Base-by-base conservation (phyloP, 2,329 filamentous ascomycete species). In the Trichoderma koningiopsis region DNA sequence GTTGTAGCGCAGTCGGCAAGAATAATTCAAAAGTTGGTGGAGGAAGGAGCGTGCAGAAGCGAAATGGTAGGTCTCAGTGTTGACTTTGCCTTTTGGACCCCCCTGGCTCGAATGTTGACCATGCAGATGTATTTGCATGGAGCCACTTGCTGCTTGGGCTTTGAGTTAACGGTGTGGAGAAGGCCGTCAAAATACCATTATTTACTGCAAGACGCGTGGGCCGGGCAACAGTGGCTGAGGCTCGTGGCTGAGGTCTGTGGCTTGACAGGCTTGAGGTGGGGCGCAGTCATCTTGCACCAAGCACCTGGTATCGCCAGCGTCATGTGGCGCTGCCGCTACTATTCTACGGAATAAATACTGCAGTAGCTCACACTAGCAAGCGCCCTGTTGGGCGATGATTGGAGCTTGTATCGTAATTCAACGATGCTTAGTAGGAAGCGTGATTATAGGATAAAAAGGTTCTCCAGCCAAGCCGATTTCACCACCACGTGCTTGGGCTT, bases 131-230 rank as follows among this genome's bases (percentile, higher is more conserved):
- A 58, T 58, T 59, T 58, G 61, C 27, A 55, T 55, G 61, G 68
- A 69, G 62, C 29, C 40, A 40, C 37, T 56, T 37, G 31, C 60
- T 43, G 22, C 27, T 61, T 53, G 55, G 65, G 33, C 35, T 68
- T 43, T 68, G 65, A 53, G 61, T 65, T 66, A 60, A 66, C 68
- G 61, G 68, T 69, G 68, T 69, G 68, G 68, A 64, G 68, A 59
- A 37, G 29, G 40, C 40, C 8, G 27, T 61, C n/a, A 29, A 35
- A 69, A 27, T 27, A 27, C 31, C n/a, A 53, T 56, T 69, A 47
- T 60, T 68, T 69, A 58, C 67, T 63, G 53, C 49, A 59, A 43
- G 29, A 40, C 27, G 31, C 47, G 62, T 70, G 22, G 56, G 37
- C 68, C 37, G 52, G 68, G 63, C 58, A 70, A 70, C 68, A n/a